Base-by-base conservation (phyloP, 1,284 basidiomycete genomes). In the Cryptococcus amylolentus region DNA sequence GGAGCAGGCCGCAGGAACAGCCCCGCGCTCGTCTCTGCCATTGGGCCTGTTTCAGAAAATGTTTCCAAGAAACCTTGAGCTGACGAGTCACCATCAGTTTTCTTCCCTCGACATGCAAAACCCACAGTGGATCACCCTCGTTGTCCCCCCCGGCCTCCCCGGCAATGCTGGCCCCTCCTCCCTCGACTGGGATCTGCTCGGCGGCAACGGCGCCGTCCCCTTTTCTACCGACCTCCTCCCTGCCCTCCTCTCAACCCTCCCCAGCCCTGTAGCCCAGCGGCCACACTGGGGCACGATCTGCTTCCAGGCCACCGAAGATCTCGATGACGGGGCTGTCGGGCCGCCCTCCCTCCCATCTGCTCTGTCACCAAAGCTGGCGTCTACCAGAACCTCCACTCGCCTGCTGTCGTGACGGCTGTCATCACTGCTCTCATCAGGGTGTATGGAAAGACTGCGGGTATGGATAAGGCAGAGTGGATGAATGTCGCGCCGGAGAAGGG, bases 141-240 rank as follows among this genome's bases (percentile, higher is more conserved):
- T 80, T 56, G 72, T 80, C 5, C 79, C 80, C 62, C 79, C 79
- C 8, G 79, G 79, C 16, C 77, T 79, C 4, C 79, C 79, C 0
- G 79, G 78, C 1, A 79, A 80, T 62, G 79, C 76, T 0, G 79
- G 79, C 14, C 78, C 79, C 7, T 79, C 79, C 2, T 76, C 79
- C 5, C 71, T 80, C 54, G 79, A 80, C 63, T 79, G 78, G 76
- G 75, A 71, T 27, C 63, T 80, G 18, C 66, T 79, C 51, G 79
- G 79, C 14, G 79, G 80, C 60, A 66, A 69, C 51, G 79, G 79
- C 14, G 51, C 66, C 35, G 58, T 68, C 27, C 27, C 66, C 18
- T 68, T 73, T 41, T 61, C 75, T 0, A 55, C 73, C 26, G 51
- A 65, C n/a, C 72, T 74, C 6, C 64, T 79, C 7, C 47, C 63